Percentiles rank a stretch among this genome's conserved stretches.
These are phyloP conservation scores for Amanita phalloides DNA, from an alignment of 768 basidiomycete genomes.

Conservation along the genomic window DNA sequence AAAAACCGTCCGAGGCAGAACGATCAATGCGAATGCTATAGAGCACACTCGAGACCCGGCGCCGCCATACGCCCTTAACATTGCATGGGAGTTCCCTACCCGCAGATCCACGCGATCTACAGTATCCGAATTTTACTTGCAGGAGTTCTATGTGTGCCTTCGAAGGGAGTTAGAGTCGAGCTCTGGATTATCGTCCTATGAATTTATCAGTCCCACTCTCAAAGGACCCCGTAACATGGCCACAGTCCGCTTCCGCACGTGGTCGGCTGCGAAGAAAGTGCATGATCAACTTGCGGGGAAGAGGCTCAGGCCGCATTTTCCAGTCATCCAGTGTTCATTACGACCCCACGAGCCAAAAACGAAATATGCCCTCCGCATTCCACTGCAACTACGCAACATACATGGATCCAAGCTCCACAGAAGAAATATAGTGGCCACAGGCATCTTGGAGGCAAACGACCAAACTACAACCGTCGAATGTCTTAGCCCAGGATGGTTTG, in stretches of 20 bases:
- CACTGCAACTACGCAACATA: conserved; percentile 35
- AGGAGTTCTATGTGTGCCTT: neutral
- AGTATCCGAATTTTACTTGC: neutral
- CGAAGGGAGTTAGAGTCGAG: neutral
- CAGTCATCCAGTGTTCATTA: conserved; percentile 27
- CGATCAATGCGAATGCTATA: neutral
- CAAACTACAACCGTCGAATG: neutral
- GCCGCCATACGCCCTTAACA: neutral
- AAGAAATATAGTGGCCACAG: neutral
- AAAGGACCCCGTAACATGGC: conserved; percentile 9
- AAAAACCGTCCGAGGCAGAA: neutral
- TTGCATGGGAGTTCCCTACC: neutral
- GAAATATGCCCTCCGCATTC: conserved; percentile 38
- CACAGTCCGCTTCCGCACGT: conserved; percentile 35
- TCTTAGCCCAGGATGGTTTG: neutral
- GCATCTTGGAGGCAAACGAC: neutral
- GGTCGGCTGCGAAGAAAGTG: conserved; percentile 35
- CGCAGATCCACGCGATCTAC: neutral
- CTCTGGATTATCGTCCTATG: neutral
- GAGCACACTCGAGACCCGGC: neutral
- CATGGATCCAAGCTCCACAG: conserved; percentile 15
- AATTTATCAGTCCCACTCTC: neutral
- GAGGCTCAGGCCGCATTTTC: conserved; percentile 19
- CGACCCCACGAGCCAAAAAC: conserved; percentile 24
- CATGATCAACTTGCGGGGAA: conserved; percentile 23